A percentile compares a stretch with the other conserved stretches of the same genome.
Conservation (phyloP, 441 rosid genomes). For the Pelargonium cotyledonis region DNA sequence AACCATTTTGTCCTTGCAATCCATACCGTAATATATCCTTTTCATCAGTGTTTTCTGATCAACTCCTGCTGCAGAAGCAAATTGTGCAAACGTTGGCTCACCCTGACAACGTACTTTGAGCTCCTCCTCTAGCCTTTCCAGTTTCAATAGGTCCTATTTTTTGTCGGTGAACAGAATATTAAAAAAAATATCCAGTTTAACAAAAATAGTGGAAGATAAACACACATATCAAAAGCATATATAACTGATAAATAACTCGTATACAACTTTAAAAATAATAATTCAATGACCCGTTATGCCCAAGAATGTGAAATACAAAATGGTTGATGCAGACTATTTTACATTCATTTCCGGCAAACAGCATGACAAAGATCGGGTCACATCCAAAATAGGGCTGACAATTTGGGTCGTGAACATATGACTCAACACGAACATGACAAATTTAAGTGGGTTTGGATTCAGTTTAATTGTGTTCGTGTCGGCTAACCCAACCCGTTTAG, state of each 20-base stretch:
- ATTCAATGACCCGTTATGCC: neutral
- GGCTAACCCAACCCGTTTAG: no score
- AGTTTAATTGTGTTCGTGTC: no score
- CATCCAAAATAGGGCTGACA: neutral
- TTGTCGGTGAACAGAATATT: conserved; percentile 12
- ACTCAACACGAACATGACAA: no score
- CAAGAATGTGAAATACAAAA: neutral
- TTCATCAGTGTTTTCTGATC: conserved; percentile 60
- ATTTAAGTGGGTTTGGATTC: no score
- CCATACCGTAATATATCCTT: conserved; percentile 54
- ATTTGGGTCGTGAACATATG: no score
- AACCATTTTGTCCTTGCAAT: conserved; percentile 90
- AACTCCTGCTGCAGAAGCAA: conserved; percentile 90
- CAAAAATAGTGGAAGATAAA: conserved; percentile 8
- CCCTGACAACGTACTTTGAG: conserved; percentile 59
- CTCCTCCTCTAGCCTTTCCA: conserved; percentile 71
- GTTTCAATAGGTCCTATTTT: conserved; percentile 70
- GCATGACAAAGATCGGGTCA: neutral
- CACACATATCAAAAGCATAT: neutral
- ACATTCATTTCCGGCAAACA: neutral
- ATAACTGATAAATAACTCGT: neutral
- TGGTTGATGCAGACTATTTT: neutral
- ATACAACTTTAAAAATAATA: neutral
- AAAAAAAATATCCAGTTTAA: conserved; percentile 14
- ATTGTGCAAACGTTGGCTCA: conserved; percentile 67